Evolutionary conservation across 257 asterid species (phyloP), one percentile per base, ranked within the genome.

Genomic region (Nicotiana attenuata): DNA sequence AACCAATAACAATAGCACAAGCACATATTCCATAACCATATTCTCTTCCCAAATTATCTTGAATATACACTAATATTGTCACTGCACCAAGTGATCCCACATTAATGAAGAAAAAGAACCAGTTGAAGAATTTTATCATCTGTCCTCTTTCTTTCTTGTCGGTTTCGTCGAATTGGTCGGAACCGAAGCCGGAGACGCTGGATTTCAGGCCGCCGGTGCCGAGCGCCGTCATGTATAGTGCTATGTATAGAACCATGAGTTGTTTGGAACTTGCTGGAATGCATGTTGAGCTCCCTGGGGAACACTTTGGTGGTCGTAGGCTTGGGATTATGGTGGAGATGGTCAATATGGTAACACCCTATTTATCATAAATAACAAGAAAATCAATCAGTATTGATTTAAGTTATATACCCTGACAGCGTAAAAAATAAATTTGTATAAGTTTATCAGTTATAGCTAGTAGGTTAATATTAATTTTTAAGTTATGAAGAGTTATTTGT

Each of bases 11-110:
- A 55, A 94, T 92, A 7, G 93, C 93, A 82, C 93, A 91, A 0
- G 93, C 97, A 61, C 97, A 94, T 10, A 93, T 91, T 50, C 98
- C 97, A 73, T 94, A 94, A 0, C 98, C 98, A 93, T 93, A 93
- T 59, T 82, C 65, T n/a, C 98, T 81, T 9, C 98, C 98, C 9
- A 94, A 71, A 47, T 92, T 82, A 17, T 94, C 98, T 85, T 94
- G 98, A 5, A 94, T 87, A 86, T 94, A 94, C 14, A 94, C 97
- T 2, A 94, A 86, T 1, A 94, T 86, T 0, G 97, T 93, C 17
- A 94, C 98, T 0, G 98, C 98, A 22, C 78, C 61, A 1, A 94
- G 94, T 0, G 98, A 89, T 31, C 98, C 98, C 3, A 92, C 73
- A 71, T 90, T 93, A 13, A 94, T 93, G 88, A 92, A 86, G 91